These are phyloP conservation scores for Saccharomycopsis guyanensis DNA, from an alignment of 805 yeast genomes.

Conservation along the genomic window DNA sequence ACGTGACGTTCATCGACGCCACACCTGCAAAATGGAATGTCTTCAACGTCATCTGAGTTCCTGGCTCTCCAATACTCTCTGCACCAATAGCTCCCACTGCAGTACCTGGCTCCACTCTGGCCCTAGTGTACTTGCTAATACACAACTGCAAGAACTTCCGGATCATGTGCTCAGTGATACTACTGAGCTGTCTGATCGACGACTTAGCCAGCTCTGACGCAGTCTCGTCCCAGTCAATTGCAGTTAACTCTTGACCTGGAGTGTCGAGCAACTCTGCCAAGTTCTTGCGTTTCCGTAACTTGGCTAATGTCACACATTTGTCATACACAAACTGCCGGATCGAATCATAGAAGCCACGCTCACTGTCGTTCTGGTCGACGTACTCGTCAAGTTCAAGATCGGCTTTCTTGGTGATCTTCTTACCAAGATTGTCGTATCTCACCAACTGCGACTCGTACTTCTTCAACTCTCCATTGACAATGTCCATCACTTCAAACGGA, in stretches of 20 bases:
- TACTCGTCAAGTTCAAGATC: slow-evolving; percentile 46
- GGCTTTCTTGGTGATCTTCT: slow-evolving; percentile 33
- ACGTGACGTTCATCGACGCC: slow-evolving; percentile 96
- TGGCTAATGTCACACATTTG: slow-evolving; percentile 52
- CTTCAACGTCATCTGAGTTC: slow-evolving; percentile 96
- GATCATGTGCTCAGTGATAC: slow-evolving; percentile 56
- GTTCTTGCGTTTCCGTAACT: slow-evolving; percentile 46
- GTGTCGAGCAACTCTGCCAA: slow-evolving; percentile 38
- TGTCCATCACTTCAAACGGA: slow-evolving; percentile 61
- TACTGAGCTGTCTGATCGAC: slow-evolving; percentile 56
- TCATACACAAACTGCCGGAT: slow-evolving; percentile 52
- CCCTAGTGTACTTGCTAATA: slow-evolving; percentile 72
- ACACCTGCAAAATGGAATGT: slow-evolving; percentile 99
- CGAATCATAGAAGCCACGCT: slow-evolving; percentile 74
- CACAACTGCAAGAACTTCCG: slow-evolving; percentile 66
- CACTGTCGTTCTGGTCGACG: slow-evolving; percentile 83
- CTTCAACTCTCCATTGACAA: slow-evolving; percentile 45
- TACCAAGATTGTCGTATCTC: slow-evolving; percentile 71
- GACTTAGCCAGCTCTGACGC: slow-evolving; percentile 21
- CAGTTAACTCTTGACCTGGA: slow-evolving; percentile 34
- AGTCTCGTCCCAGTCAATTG: slow-evolving; percentile 31
- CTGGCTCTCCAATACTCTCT: slow-evolving; percentile 98
- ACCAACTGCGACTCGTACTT: slow-evolving; percentile 56
- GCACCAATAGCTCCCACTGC: slow-evolving; percentile 99
- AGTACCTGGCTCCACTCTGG: slow-evolving; percentile 97